Conservation (phyloP, 2,329 filamentous ascomycete species). For the Neonectria hederae region DNA sequence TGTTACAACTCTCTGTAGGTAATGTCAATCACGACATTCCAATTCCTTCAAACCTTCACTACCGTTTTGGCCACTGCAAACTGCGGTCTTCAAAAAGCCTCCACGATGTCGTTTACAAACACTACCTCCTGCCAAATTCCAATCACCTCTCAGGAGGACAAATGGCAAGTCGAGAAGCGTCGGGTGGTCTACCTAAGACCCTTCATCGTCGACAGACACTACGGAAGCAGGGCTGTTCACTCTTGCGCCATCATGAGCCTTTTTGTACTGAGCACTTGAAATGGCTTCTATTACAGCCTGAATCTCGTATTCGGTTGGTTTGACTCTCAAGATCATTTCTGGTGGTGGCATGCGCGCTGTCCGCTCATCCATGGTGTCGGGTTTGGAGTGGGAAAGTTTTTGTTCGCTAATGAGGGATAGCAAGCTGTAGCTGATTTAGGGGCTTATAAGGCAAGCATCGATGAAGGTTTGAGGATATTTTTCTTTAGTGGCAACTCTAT, state of each 20-base stretch:
- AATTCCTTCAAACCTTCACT: neutral
- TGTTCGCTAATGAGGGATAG: constrained; percentile 10
- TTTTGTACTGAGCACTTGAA: constrained; percentile 15
- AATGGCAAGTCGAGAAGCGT: constrained; percentile 16
- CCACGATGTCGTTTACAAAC: constrained; percentile 1
- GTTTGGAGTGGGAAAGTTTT: constrained; percentile 10
- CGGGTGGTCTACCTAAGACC: constrained; percentile 19
- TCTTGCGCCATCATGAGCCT: constrained; percentile 17
- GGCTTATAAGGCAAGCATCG: neutral
- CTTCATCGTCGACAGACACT: constrained; percentile 15
- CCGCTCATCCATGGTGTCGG: constrained; percentile 17
- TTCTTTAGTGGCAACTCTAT: too few species aligned
- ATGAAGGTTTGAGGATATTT: too few species aligned
- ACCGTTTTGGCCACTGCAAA: neutral
- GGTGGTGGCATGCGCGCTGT: constrained; percentile 26
- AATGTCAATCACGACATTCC: neutral
- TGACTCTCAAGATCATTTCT: constrained; percentile 19
- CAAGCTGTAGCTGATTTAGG: constrained; percentile 3
- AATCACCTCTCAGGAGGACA: constrained; percentile 6
- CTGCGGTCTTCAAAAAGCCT: neutral
- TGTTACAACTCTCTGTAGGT: neutral
- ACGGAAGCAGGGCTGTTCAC: constrained; percentile 12
- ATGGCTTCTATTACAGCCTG: constrained; percentile 21
- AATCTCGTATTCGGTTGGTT: constrained; percentile 24
- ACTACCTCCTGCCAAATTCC: constrained; percentile 5